Percentiles rank a stretch among this genome's conserved stretches.
Evolutionary conservation across 805 yeast species (phyloP).

Genomic region (Metschnikowia henanensis): DNA sequence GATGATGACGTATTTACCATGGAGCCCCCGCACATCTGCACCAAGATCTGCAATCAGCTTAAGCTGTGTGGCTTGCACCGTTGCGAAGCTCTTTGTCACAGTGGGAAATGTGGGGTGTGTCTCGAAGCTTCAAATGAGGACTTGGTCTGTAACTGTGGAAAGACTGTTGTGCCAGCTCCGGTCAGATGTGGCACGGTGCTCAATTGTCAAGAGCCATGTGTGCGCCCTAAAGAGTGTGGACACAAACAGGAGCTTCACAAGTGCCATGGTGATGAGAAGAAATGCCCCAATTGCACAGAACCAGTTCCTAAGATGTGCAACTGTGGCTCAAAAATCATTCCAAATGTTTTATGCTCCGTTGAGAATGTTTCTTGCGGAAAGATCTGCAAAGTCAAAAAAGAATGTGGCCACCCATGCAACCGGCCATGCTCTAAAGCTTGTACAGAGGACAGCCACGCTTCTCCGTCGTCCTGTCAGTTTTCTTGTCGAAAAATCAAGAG

Average conservation of each 20-base stretch:
- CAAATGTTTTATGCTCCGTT: slow-evolving; percentile 71
- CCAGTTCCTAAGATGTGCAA: slow-evolving; percentile 56
- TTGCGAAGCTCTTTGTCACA: slow-evolving; percentile 72
- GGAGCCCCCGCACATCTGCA: slow-evolving; percentile 76
- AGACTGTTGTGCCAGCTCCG: slow-evolving; percentile 76
- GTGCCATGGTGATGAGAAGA: slow-evolving; percentile 66
- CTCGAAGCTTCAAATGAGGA: slow-evolving; percentile 80
- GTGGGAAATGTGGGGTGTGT: slow-evolving; percentile 80
- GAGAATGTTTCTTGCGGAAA: slow-evolving; percentile 62
- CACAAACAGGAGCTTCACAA: slow-evolving; percentile 67
- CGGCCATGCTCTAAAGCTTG: slow-evolving; percentile 62
- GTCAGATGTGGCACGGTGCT: slow-evolving; percentile 77
- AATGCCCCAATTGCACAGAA: slow-evolving; percentile 77
- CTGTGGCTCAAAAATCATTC: slow-evolving; percentile 57
- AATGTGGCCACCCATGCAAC: slow-evolving; percentile 49
- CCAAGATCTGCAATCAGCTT: slow-evolving; percentile 59
- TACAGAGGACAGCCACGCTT: slow-evolving; percentile 57
- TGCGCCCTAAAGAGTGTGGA: slow-evolving; percentile 61
- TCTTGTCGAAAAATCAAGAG: slow-evolving; percentile 53
- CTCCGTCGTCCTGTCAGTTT: slow-evolving; percentile 49
- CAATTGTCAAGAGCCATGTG: slow-evolving; percentile 66
- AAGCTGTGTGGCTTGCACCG: slow-evolving; percentile 62
- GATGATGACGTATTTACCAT: slow-evolving; percentile 55
- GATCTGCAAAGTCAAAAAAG: slow-evolving; percentile 31
- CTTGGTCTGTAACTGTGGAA: slow-evolving; percentile 77